Percentiles rank a stretch among this genome's conserved stretches.
phyloP scores from a whole-genome alignment of 106 monocot genomes.

The Dioscorea zingiberensis region DNA sequence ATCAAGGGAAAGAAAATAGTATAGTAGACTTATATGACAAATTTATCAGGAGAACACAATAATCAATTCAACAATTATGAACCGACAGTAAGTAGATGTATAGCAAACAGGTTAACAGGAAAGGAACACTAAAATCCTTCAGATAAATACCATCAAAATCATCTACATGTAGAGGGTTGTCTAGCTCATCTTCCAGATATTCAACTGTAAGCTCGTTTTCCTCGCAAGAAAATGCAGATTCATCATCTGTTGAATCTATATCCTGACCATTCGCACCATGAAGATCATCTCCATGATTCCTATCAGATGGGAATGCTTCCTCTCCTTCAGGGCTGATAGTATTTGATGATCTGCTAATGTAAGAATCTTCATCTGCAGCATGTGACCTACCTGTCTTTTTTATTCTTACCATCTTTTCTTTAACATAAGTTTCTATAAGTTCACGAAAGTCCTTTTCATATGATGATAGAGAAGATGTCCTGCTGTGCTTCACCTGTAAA shows the following conservation, averaged over 20 bases:
- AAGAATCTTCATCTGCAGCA: slow-evolving; percentile 16
- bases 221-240: slow-evolving; percentile 7
- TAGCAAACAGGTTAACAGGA: too few species aligned
- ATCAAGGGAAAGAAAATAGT: too few species aligned
- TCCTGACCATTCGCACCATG: slow-evolving; percentile 11
- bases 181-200: slow-evolving; percentile 78
- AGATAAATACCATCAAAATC: slow-evolving; percentile 75
- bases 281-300: slow-evolving; percentile 1
- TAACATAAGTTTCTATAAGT: slow-evolving; percentile 51
- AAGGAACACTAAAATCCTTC: too few species aligned
- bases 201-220: slow-evolving; percentile 38
- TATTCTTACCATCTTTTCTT: slow-evolving; percentile 11
- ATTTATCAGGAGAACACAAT: too few species aligned
- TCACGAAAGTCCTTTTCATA: slow-evolving; percentile 69
- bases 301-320: slow-evolving; percentile 15
- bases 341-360: slow-evolving; percentile 9
- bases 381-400: slow-evolving; percentile 13
- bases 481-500: slow-evolving; percentile 79
- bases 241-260: slow-evolving; percentile 15
- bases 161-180: slow-evolving; percentile 40
- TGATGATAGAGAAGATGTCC: slow-evolving; percentile 51
- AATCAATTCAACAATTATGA: too few species aligned
- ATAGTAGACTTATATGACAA: too few species aligned
- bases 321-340: slow-evolving; percentile 23
- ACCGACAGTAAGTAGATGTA: too few species aligned